Evolutionary conservation across 805 yeast species (phyloP).

Genomic region (Candida arabinofermentans): DNA sequence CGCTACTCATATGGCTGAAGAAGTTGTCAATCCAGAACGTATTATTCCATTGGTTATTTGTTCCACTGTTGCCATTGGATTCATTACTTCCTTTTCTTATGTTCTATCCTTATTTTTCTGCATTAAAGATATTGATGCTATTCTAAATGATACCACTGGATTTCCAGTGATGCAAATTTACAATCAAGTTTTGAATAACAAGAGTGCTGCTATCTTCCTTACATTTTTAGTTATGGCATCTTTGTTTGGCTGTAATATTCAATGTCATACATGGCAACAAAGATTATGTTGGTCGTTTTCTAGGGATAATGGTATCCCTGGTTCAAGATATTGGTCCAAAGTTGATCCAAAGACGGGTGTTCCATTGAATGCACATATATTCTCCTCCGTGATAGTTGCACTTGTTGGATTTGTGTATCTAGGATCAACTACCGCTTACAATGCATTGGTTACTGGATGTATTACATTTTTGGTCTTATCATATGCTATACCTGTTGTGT

Average conservation of each 20-base stretch:
- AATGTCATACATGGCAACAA: slow-evolving; percentile 66
- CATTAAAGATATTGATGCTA: slow-evolving; percentile 47
- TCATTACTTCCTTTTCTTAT: slow-evolving; percentile 53
- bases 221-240: slow-evolving; percentile 47
- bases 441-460: slow-evolving; percentile 60
- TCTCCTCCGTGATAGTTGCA: slow-evolving; percentile 50
- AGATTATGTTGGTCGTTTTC: slow-evolving; percentile 67
- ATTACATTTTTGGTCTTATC: slow-evolving; percentile 55
- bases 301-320: slow-evolving; percentile 60
- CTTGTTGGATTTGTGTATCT: slow-evolving; percentile 58
- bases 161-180: slow-evolving; percentile 62
- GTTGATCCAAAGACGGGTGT: slow-evolving; percentile 45
- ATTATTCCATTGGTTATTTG: slow-evolving; percentile 60
- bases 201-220: slow-evolving; percentile 52
- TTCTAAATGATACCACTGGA: slow-evolving; percentile 49
- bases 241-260: slow-evolving; percentile 55
- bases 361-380: slow-evolving; percentile 58
- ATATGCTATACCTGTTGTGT: slow-evolving; percentile 51
- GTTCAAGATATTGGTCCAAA: slow-evolving; percentile 46
- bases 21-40: slow-evolving; percentile 51
- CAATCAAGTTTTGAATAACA: slow-evolving; percentile 50
- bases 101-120: slow-evolving; percentile 56
- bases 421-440: slow-evolving; percentile 65
- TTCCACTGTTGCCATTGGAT: slow-evolving; percentile 62
- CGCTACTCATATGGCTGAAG: slow-evolving; percentile 72